Base-by-base conservation (phyloP, 2,329 filamentous ascomycete genomes). In the Clonostachys sp. region DNA sequence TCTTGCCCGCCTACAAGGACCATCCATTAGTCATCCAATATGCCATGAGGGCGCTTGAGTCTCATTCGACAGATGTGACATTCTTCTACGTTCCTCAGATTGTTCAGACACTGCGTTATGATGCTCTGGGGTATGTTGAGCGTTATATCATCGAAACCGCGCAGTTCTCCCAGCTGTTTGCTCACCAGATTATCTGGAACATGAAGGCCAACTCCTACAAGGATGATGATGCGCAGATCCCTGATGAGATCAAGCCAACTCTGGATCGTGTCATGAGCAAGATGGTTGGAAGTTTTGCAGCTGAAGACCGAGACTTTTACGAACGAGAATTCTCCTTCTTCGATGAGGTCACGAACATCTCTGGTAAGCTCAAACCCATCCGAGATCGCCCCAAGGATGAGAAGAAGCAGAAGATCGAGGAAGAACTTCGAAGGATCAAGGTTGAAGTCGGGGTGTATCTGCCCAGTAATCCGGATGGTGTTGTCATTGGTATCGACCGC, bases 171-270 rank as follows among this genome's bases (percentile, higher is more conserved):
- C 94, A 97, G 65, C 73, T 97, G 9, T 99, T 99, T 66, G 92
- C 95, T 3, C 95, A 99, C 65, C 94, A 99, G 60, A 97, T 99
- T 55, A 99, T 99, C 62, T 99, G 95, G 94, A 99, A 99, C 64
- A 99, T 99, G 87, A 99, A 97, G 65, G 94, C 94, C 34, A 99
- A 99, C 65, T 89, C 91, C 2, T 99, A 89, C 77, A 99, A 96
- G 65, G 95, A 99, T 55, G 92, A 99, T 58, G 90, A 96, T 55
- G 91, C 87, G 13, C 83, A 87, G 57, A 81, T 95, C 53, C 91
- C 94, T 17, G 94, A 99, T 65, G 81, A 84, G 5, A 87, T 96
- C 60, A 99, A 99, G 63, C 92, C 94, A 4, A 94, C 87, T 0
- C 79, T 99, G 4, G 95, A 99, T 68, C 83, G 84, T 47, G 94